These are phyloP conservation scores for Forsythia viridissima DNA, from an alignment of 257 asterid species.

Conservation along the genomic window DNA sequence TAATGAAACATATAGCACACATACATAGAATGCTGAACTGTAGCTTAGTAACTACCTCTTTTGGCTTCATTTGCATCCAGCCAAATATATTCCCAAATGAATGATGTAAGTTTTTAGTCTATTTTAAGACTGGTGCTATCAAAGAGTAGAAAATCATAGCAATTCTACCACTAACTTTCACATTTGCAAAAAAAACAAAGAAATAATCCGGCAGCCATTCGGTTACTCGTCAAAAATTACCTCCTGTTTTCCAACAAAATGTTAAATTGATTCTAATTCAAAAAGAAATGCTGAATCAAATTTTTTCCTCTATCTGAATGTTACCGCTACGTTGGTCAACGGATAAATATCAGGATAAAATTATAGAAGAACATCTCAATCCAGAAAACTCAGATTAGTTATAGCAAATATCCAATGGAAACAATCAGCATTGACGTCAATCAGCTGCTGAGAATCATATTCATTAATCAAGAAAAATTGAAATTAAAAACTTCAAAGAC, in stretches of 20 bases:
- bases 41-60: conserved; percentile 20
- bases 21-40: conserved; percentile 27
- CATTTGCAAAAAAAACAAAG: background rate
- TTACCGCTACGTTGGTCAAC: conserved; percentile 21
- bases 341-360: conserved; percentile 2
- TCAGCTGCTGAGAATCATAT: background rate
- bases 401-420: conserved; percentile 28
- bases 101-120: conserved; percentile 17
- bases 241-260: background rate
- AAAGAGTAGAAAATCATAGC: conserved; percentile 10
- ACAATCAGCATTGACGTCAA: conserved; percentile 27
- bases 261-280: conserved; percentile 17
- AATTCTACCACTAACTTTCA: background rate
- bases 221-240: background rate
- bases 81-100: conserved; percentile 9
- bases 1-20: conserved; percentile 19
- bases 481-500: conserved; percentile 19
- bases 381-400: background rate
- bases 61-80: conserved; percentile 27
- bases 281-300: conserved; percentile 9
- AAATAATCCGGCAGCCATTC: background rate
- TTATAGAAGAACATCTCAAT: conserved; percentile 6
- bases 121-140: conserved; percentile 9
- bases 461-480: conserved; percentile 16
- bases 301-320: background rate